Evolutionary conservation across 2,329 filamentous ascomycete genomes (phyloP).

Genomic region (Trichoderma sp.): DNA sequence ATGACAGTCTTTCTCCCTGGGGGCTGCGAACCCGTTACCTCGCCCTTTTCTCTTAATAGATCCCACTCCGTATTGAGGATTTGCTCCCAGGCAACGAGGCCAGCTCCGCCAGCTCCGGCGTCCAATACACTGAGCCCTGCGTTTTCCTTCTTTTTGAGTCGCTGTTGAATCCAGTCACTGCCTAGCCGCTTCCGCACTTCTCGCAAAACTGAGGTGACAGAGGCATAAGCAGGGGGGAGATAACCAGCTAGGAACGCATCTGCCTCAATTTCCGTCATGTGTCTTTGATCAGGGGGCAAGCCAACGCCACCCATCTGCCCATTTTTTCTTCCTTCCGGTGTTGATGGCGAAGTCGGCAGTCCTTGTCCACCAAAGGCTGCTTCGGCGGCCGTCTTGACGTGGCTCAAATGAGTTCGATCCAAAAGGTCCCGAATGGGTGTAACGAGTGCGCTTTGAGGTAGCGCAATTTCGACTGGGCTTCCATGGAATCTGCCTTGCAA

Average conservation of each 20-base stretch:
- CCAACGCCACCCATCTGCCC: constrained; percentile 63
- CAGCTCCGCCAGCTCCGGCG: constrained; percentile 71
- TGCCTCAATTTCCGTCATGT: constrained; percentile 72
- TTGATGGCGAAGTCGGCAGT: constrained; percentile 74
- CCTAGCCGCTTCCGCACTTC: constrained; percentile 74
- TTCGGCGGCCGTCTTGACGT: constrained; percentile 71
- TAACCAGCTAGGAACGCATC: constrained; percentile 69
- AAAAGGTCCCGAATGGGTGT: constrained; percentile 69
- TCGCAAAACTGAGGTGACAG: constrained; percentile 64
- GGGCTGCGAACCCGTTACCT: constrained; percentile 44
- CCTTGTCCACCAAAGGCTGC: constrained; percentile 72
- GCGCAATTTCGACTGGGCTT: constrained; percentile 67
- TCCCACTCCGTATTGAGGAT: constrained; percentile 81
- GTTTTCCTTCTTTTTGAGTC: constrained; percentile 58
- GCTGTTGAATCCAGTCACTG: constrained; percentile 63
- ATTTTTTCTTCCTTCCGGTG: constrained; percentile 56
- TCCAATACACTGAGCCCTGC: constrained; percentile 66
- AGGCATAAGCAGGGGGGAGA: constrained; percentile 69
- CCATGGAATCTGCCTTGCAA: constrained; percentile 71
- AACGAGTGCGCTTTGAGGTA: constrained; percentile 69
- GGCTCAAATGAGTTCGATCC: constrained; percentile 65
- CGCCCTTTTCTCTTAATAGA: constrained; percentile 55
- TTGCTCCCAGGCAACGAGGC: constrained; percentile 72
- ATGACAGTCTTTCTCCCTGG: constrained; percentile 78
- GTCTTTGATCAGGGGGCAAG: constrained; percentile 60